Conservation (phyloP, 345 rosid genomes). For the Syzygium aromaticum region DNA sequence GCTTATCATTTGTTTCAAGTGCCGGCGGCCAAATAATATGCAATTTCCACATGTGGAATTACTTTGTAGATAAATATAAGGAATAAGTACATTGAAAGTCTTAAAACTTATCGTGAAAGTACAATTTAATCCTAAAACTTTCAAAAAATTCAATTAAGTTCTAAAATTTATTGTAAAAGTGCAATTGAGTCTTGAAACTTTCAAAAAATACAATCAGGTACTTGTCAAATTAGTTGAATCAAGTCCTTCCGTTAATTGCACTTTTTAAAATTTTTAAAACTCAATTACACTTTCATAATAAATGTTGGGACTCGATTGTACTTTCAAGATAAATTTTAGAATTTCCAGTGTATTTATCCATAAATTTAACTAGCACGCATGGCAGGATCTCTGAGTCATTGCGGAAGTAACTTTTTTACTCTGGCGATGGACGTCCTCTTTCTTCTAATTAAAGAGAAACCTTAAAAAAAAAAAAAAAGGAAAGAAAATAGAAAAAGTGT, state of each 20-base stretch:
- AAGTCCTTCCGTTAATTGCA: too few relatives aligned
- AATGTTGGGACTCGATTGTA: too few relatives aligned
- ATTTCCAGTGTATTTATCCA: too few relatives aligned
- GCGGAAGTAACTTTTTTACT: neutral
- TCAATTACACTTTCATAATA: too few relatives aligned
- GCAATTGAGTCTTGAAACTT: too few relatives aligned
- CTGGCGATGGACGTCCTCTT: neutral
- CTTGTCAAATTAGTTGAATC: too few relatives aligned
- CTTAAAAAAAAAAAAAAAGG: neutral
- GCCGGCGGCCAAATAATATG: neutral
- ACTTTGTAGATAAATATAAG: neutral
- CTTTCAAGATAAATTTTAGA: too few relatives aligned
- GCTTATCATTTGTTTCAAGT: neutral
- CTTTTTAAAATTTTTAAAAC: too few relatives aligned
- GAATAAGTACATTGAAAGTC: neutral
- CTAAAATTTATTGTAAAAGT: too few relatives aligned
- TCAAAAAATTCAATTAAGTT: too few relatives aligned
- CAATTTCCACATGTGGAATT: neutral
- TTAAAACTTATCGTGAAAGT: neutral
- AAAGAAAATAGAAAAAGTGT: neutral
- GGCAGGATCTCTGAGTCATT: neutral
- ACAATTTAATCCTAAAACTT: fast-evolving
- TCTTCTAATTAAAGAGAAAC: neutral
- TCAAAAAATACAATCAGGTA: too few relatives aligned
- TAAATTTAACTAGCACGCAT: neutral